phyloP scores from a whole-genome alignment of 2,329 filamentous ascomycete genomes.

The Xylariomycetidae sp. region DNA sequence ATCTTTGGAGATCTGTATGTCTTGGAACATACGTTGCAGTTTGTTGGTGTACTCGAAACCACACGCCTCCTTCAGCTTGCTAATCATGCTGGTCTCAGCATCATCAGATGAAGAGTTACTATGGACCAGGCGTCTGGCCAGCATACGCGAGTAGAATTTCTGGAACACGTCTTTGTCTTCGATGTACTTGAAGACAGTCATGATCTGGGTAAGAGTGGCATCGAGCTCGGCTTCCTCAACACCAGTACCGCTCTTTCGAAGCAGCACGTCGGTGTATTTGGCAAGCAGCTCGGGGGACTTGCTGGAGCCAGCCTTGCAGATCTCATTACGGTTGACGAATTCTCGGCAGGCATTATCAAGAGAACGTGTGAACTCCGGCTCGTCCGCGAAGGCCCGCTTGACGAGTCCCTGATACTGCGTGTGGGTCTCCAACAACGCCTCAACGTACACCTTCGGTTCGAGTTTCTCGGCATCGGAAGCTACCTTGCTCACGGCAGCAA shows the following conservation, averaged over 20 bases:
- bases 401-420: slow-evolving; percentile 89
- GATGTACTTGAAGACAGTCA: slow-evolving; percentile 99
- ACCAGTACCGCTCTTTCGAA: slow-evolving; percentile 89
- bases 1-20: slow-evolving; percentile 98
- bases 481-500: slow-evolving; percentile 85
- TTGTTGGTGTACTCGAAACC: slow-evolving; percentile 99
- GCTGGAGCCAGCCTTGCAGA: slow-evolving; percentile 89
- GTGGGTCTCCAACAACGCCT: slow-evolving; percentile 89
- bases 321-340: slow-evolving; percentile 95
- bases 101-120: slow-evolving; percentile 94
- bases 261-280: slow-evolving; percentile 87
- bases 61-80: slow-evolving; percentile 96
- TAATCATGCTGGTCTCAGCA: slow-evolving; percentile 98
- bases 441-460: slow-evolving; percentile 94
- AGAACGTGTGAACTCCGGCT: slow-evolving; percentile 93
- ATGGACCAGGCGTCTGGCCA: slow-evolving; percentile 90
- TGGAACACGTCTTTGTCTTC: slow-evolving; percentile 99
- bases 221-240: slow-evolving; percentile 93
- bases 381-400: slow-evolving; percentile 85
- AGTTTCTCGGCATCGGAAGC: slow-evolving; percentile 81
- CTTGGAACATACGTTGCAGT: slow-evolving; percentile 98
- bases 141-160: slow-evolving; percentile 97
- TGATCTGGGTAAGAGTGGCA: slow-evolving; percentile 81
- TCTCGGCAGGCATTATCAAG: slow-evolving; percentile 96
- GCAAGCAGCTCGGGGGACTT: slow-evolving; percentile 92